phyloP scores from a whole-genome alignment of 257 asterid species.

The Sherardia arvensis region DNA sequence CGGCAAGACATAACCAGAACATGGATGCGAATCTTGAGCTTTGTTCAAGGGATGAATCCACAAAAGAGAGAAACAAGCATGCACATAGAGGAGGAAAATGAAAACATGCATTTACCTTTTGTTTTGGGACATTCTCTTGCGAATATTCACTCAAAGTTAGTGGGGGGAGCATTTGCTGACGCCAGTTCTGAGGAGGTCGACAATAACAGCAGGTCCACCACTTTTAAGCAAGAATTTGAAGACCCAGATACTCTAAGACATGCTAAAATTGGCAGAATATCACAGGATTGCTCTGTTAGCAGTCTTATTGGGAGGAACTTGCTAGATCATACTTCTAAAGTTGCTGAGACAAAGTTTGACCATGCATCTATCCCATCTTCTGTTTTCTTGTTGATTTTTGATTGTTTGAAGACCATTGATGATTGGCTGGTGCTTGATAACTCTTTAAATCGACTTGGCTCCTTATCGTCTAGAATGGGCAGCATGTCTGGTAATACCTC shows the following conservation, averaged over 20 bases:
- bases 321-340: conserved; percentile 35
- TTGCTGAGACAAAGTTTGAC: conserved; percentile 25
- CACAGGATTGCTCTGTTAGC: conserved; percentile 75
- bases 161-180: conserved; percentile 75
- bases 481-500: conserved; percentile 48
- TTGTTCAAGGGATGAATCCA: conserved; percentile 91
- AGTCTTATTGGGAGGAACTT: conserved; percentile 48
- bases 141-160: conserved; percentile 65
- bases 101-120: conserved; percentile 65
- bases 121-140: conserved; percentile 63
- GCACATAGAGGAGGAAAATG: conserved; percentile 81
- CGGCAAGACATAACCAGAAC: conserved; percentile 62
- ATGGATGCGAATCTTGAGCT: conserved; percentile 83
- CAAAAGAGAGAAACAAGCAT: conserved; percentile 84
- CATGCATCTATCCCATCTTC: conserved; percentile 48
- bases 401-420: conserved; percentile 82
- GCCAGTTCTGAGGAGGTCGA: conserved; percentile 28
- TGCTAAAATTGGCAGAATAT: conserved; percentile 91
- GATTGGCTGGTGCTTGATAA: conserved; percentile 74
- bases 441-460: conserved; percentile 44
- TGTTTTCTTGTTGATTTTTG: conserved; percentile 70
- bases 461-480: conserved; percentile 42
- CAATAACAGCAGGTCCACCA: conserved; percentile 32
- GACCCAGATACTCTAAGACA: conserved; percentile 70
- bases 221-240: conserved; percentile 43